A percentile compares a stretch with the other conserved stretches of the same genome.
Conservation (phyloP, 805 yeast genomes). For the Ogataea wickerhamii region DNA sequence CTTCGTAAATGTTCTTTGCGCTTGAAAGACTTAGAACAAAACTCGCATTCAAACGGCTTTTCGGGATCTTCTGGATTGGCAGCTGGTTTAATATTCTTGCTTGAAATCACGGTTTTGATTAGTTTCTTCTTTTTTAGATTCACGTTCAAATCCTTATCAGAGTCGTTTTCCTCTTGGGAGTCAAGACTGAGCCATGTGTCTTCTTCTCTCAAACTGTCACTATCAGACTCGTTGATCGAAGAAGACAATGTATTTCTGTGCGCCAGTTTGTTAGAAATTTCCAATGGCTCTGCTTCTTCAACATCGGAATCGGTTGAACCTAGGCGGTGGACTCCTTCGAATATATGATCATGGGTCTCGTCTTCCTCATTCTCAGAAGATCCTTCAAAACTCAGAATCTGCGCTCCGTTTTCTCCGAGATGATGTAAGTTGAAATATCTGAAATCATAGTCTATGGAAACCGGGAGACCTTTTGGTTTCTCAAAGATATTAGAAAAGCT, state of each 20-base stretch:
- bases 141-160: constrained; percentile 3
- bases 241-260: not conserved
- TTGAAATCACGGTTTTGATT: constrained; percentile 21
- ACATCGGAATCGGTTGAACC: constrained; percentile 1
- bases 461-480: constrained; percentile 16
- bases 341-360: not conserved
- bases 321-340: not conserved
- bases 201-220: constrained; percentile 1
- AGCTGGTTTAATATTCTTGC: constrained; percentile 21
- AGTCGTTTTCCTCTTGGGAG: constrained; percentile 2
- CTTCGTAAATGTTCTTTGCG: constrained; percentile 27
- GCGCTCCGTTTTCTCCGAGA: constrained; percentile 2
- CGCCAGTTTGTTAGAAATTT: not conserved
- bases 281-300: not conserved
- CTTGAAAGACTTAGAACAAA: constrained; percentile 26
- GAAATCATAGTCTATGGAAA: constrained; percentile 3
- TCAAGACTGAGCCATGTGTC: constrained; percentile 1
- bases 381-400: constrained; percentile 2
- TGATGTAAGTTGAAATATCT: constrained; percentile 17
- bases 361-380: constrained; percentile 12
- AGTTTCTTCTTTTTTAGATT: constrained; percentile 12
- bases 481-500: constrained; percentile 19
- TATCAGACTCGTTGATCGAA: constrained; percentile 1
- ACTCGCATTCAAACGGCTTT: constrained; percentile 24
- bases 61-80: constrained; percentile 17